Percentiles rank a stretch among this genome's conserved stretches.
Evolutionary conservation across 2,329 filamentous ascomycete genomes (phyloP).

Genomic region (Neofusicoccum umdonicola): DNA sequence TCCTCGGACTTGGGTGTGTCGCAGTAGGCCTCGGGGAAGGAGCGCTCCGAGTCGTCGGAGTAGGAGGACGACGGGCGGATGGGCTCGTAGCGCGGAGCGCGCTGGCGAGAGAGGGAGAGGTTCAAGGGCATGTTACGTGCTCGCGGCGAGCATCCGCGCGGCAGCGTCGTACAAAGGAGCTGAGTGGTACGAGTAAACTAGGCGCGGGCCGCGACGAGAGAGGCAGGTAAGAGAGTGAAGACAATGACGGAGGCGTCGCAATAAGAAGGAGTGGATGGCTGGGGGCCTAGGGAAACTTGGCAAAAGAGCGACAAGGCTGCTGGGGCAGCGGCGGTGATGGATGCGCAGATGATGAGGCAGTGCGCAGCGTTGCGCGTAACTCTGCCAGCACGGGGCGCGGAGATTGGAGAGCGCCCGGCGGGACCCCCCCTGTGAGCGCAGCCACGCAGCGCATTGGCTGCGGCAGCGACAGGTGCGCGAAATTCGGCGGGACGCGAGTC

Average conservation of each 20-base stretch:
- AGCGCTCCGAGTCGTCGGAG: slow-evolving; percentile 11
- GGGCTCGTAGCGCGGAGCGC: slow-evolving; percentile 14
- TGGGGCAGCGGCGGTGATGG: no score
- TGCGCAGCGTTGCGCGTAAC: slow-evolving; percentile 10
- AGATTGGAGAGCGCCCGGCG: slow-evolving; percentile 6
- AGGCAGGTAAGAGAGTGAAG: not conserved
- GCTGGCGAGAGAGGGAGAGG: slow-evolving; percentile 4
- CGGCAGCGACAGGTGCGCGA: not conserved
- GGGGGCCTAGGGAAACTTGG: slow-evolving; percentile 13
- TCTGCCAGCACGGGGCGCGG: not conserved
- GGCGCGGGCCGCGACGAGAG: not conserved
- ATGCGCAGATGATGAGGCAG: slow-evolving; percentile 16
- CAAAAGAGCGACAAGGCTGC: slow-evolving; percentile 2
- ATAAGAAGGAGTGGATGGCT: slow-evolving; percentile 6
- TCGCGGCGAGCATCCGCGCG: not conserved
- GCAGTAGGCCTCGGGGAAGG: slow-evolving; percentile 10
- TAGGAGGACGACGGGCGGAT: slow-evolving; percentile 5
- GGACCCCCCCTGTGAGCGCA: not conserved
- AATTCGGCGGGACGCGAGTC: slow-evolving; percentile 9
- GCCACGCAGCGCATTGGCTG: slow-evolving; percentile 1
- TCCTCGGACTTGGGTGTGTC: slow-evolving; percentile 16
- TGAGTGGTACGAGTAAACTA: not conserved
- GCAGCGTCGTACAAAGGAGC: not conserved
- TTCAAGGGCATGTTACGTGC: slow-evolving; percentile 12
- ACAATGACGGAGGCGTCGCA: not conserved